A percentile compares a stretch with the other conserved stretches of the same genome.
phyloP scores from a whole-genome alignment of 768 basidiomycete species.

The Auriscalpium vulgare region DNA sequence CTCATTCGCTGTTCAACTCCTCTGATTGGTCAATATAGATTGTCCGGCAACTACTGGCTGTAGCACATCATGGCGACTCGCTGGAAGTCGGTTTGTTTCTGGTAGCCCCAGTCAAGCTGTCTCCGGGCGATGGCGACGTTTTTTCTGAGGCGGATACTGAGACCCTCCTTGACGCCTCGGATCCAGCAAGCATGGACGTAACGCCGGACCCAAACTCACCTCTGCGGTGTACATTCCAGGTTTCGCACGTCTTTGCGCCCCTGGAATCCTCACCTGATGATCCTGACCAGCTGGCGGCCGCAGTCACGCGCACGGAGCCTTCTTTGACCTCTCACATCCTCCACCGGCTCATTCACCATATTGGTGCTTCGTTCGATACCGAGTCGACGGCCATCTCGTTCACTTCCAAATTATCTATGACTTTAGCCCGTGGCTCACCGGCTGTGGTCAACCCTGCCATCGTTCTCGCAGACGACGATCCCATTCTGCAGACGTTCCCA shows the following conservation, averaged over 20 bases:
- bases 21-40: slow-evolving; percentile 41
- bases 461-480: slow-evolving; percentile 36
- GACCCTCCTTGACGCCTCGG: slow-evolving; percentile 11
- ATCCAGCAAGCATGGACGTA: slow-evolving; percentile 5
- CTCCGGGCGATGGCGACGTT: background rate
- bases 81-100: slow-evolving; percentile 79
- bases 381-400: slow-evolving; percentile 36
- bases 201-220: slow-evolving; percentile 25
- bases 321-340: slow-evolving; percentile 47
- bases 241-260: slow-evolving; percentile 39
- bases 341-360: slow-evolving; percentile 50
- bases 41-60: slow-evolving; percentile 71
- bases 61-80: slow-evolving; percentile 66
- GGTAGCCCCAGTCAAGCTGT: slow-evolving; percentile 20
- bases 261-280: slow-evolving; percentile 7
- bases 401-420: slow-evolving; percentile 58
- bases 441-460: slow-evolving; percentile 33
- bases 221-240: slow-evolving; percentile 51
- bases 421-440: slow-evolving; percentile 51
- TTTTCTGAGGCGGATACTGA: background rate
- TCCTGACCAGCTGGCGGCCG: background rate
- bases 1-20: background rate
- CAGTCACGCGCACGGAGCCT: slow-evolving; percentile 26
- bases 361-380: slow-evolving; percentile 37
- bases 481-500: slow-evolving; percentile 38